These are phyloP conservation scores for Artemisia annua DNA, from an alignment of 129 eudicot species.

Conservation along the genomic window DNA sequence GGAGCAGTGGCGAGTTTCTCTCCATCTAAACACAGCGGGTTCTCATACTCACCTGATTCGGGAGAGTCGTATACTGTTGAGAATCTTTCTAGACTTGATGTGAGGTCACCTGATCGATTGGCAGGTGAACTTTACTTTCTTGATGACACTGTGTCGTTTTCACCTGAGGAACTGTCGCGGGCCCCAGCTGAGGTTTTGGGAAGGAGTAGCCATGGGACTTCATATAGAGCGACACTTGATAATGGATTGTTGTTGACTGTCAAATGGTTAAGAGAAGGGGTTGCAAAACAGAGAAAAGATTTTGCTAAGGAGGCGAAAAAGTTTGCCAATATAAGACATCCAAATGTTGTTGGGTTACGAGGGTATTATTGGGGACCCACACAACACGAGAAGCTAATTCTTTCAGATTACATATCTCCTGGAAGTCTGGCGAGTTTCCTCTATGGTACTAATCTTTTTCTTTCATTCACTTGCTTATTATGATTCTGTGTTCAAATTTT, in stretches of 20 bases:
- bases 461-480: not conserved
- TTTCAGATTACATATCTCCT: constrained; percentile 89
- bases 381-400: constrained; percentile 94
- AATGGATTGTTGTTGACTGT: constrained; percentile 89
- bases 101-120: constrained; percentile 78
- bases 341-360: constrained; percentile 94
- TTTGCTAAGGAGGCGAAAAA: constrained; percentile 96
- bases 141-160: constrained; percentile 79
- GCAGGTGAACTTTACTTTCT: constrained; percentile 95
- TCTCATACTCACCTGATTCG: constrained; percentile 94
- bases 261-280: constrained; percentile 99
- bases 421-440: constrained; percentile 97
- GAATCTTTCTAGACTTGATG: constrained; percentile 73
- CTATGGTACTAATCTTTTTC: constrained; percentile 58
- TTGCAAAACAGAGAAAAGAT: constrained; percentile 94
- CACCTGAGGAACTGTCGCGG: constrained; percentile 86
- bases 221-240: constrained; percentile 88
- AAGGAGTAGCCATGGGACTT: constrained; percentile 97
- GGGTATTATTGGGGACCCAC: constrained; percentile 99
- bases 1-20: constrained; percentile 71
- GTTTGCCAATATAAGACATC: constrained; percentile 91
- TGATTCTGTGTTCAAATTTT: not conserved
- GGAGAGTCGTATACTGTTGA: constrained; percentile 85
- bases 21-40: constrained; percentile 81
- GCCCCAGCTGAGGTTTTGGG: constrained; percentile 99